Conservation (phyloP, 176 grass and related monocot genomes). For the Cenchrus americanus region DNA sequence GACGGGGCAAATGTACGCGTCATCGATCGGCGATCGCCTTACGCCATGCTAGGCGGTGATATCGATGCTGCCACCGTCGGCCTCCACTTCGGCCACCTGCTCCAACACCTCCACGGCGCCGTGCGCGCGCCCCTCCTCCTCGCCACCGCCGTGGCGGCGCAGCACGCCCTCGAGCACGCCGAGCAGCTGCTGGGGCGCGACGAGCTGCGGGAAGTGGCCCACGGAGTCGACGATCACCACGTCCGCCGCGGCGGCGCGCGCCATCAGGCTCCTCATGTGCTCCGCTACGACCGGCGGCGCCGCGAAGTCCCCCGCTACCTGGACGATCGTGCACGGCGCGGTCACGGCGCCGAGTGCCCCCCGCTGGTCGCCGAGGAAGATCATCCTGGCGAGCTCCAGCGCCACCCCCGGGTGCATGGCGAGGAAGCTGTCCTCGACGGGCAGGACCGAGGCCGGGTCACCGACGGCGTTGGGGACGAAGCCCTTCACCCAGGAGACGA, state of each 20-base stretch:
- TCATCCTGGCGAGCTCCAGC: constrained; percentile 45
- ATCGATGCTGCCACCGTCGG: neutral
- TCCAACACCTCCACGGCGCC: neutral
- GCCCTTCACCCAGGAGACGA: constrained; percentile 45
- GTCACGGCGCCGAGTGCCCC: constrained; percentile 37
- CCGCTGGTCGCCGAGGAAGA: constrained; percentile 75
- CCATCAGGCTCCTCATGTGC: constrained; percentile 59
- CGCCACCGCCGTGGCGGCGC: neutral
- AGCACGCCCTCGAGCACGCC: constrained; percentile 51
- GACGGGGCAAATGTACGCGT: too few species aligned
- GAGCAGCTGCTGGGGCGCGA: constrained; percentile 35
- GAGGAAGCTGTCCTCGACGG: constrained; percentile 51
- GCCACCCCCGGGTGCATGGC: constrained; percentile 62
- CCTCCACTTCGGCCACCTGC: neutral
- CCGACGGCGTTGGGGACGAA: constrained; percentile 56
- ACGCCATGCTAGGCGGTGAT: neutral
- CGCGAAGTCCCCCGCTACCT: constrained; percentile 45
- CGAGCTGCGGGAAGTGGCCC: constrained; percentile 84
- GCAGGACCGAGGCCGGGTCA: neutral
- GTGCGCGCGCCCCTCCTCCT: too few species aligned
- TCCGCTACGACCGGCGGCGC: constrained; percentile 50
- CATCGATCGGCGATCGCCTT: too few species aligned
- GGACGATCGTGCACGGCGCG: constrained; percentile 61
- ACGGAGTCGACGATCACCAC: constrained; percentile 52
- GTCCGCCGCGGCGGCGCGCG: neutral